phyloP scores from a whole-genome alignment of 495 filamentous ascomycete genomes.

The Letharia lupina region DNA sequence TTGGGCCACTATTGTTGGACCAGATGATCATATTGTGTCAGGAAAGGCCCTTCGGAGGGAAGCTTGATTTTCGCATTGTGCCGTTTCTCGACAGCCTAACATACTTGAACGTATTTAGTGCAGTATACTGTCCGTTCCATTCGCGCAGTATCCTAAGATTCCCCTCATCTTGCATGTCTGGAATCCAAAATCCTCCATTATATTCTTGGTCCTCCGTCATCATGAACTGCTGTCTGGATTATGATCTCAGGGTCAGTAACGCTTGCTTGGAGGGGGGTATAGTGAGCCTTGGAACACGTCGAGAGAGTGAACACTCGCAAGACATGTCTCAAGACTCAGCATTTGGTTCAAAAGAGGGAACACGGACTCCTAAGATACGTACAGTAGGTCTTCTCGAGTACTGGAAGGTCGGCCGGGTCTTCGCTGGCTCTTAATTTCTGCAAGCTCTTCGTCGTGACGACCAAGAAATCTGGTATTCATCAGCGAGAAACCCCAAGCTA shows the following conservation, averaged over 20 bases:
- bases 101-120: slow-evolving; percentile 52
- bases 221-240: slow-evolving; percentile 47
- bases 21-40: neutral
- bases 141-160: slow-evolving; percentile 44
- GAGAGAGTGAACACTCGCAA: too few relatives aligned
- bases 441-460: slow-evolving; percentile 68
- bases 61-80: slow-evolving; percentile 46
- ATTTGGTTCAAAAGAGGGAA: too few relatives aligned
- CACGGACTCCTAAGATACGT: too few relatives aligned
- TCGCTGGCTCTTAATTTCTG: slow-evolving; percentile 61
- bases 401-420: slow-evolving; percentile 74
- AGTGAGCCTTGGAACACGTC: too few relatives aligned
- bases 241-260: too few relatives aligned
- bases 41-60: slow-evolving; percentile 54
- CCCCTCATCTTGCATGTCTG: slow-evolving; percentile 48
- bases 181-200: slow-evolving; percentile 71
- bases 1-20: neutral
- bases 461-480: slow-evolving; percentile 54
- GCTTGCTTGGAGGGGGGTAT: too few relatives aligned
- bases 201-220: slow-evolving; percentile 70
- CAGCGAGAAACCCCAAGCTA: neutral
- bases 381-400: slow-evolving; percentile 63
- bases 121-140: slow-evolving; percentile 58
- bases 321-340: too few relatives aligned
- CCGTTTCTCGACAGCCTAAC: slow-evolving; percentile 54